These are phyloP conservation scores for Ailanthus altissimus DNA, from an alignment of 345 rosid species.

Conservation along the genomic window DNA sequence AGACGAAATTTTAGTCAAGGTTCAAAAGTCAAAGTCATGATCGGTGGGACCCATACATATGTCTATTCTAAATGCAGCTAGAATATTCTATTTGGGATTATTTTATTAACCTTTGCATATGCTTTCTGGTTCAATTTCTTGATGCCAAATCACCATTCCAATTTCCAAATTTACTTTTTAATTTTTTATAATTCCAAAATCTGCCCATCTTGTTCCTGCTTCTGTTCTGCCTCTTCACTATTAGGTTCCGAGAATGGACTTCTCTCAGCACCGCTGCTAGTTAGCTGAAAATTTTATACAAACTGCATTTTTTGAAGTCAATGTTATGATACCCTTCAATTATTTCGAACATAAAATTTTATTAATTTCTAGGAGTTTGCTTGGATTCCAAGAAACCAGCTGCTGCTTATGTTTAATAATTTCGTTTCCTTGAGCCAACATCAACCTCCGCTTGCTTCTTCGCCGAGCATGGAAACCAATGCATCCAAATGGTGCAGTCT, in stretches of 20 bases:
- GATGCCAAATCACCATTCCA: slow-evolving; percentile 68
- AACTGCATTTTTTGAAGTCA: no score
- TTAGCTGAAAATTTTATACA: slow-evolving; percentile 28
- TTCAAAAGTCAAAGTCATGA: background rate
- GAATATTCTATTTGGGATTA: slow-evolving; percentile 29
- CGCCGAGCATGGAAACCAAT: no score
- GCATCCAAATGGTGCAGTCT: no score
- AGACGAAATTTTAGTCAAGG: slow-evolving; percentile 8
- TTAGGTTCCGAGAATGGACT: slow-evolving; percentile 49
- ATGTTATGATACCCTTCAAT: no score
- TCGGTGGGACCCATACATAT: slow-evolving; percentile 23
- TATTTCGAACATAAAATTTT: no score
- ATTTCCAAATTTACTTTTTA: no score
- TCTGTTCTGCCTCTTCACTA: slow-evolving; percentile 35
- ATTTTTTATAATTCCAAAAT: slow-evolving; percentile 35
- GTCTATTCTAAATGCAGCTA: background rate
- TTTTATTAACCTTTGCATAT: slow-evolving; percentile 64
- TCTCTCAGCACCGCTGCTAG: slow-evolving; percentile 38
- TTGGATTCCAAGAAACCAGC: no score
- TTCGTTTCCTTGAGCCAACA: no score
- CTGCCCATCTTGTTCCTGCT: slow-evolving; percentile 20
- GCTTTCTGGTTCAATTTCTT: slow-evolving; percentile 72
- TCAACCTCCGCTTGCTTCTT: no score
- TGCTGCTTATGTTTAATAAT: no score
- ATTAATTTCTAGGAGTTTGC: no score